These are phyloP conservation scores for Pleurotus tuber-regium DNA, from an alignment of 768 basidiomycete species.

Conservation along the genomic window DNA sequence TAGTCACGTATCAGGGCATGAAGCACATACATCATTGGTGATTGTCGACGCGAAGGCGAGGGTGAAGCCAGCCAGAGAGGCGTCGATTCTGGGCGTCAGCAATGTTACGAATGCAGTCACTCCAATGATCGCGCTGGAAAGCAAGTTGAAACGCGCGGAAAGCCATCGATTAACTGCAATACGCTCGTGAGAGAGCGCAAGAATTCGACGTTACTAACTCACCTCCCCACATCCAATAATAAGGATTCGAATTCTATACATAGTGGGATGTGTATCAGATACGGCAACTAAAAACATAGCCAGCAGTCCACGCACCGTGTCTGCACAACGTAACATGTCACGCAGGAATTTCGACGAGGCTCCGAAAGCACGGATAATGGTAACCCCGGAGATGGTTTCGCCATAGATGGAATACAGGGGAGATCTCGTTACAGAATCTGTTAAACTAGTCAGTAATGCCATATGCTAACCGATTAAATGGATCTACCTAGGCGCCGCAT, in stretches of 20 bases:
- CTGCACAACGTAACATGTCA: slow-evolving; percentile 80
- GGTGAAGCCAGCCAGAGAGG: slow-evolving; percentile 83
- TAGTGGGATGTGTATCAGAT: too few species aligned
- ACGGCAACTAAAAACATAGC: too few species aligned
- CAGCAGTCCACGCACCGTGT: slow-evolving; percentile 63
- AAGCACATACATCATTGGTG: slow-evolving; percentile 46
- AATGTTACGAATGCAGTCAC: slow-evolving; percentile 67
- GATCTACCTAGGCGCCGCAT: slow-evolving; percentile 72
- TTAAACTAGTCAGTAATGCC: slow-evolving; percentile 5
- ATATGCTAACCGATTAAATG: background rate
- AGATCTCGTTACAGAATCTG: slow-evolving; percentile 48
- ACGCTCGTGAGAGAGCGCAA: background rate
- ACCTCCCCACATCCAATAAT: slow-evolving; percentile 93
- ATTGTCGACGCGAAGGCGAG: slow-evolving; percentile 81
- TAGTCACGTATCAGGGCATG: background rate
- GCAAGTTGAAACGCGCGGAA: slow-evolving; percentile 80
- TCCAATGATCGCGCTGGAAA: slow-evolving; percentile 73
- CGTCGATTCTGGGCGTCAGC: slow-evolving; percentile 67
- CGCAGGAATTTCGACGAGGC: slow-evolving; percentile 83
- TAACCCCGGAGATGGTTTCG: slow-evolving; percentile 65
- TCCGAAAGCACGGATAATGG: slow-evolving; percentile 81
- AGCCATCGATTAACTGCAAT: slow-evolving; percentile 84
- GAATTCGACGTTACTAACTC: slow-evolving; percentile 14
- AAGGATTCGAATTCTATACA: slow-evolving; percentile 58
- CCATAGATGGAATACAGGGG: slow-evolving; percentile 46